Evolutionary conservation across 2,329 filamentous ascomycete species (phyloP).

Genomic region (Colletotrichum musicola): DNA sequence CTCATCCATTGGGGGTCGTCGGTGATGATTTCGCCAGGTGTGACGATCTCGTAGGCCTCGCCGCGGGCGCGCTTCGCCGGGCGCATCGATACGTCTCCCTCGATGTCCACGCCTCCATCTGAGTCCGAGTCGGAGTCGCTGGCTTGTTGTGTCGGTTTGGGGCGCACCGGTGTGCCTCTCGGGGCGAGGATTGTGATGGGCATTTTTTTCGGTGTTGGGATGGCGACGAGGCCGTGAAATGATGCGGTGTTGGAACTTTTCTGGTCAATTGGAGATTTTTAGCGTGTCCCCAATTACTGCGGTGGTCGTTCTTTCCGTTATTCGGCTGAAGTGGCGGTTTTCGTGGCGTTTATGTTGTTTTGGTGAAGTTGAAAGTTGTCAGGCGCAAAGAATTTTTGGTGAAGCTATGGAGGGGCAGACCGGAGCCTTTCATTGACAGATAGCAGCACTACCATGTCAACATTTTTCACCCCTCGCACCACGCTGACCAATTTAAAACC

Average conservation of each 20-base stretch:
- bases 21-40: slow-evolving; percentile 89
- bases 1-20: slow-evolving; percentile 97
- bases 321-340: background rate
- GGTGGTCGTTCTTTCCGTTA: background rate
- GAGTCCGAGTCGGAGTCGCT: slow-evolving; percentile 59
- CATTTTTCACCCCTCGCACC: background rate
- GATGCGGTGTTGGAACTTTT: background rate
- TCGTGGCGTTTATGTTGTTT: slow-evolving; percentile 12
- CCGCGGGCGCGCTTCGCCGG: slow-evolving; percentile 53
- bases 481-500: too few relatives aligned
- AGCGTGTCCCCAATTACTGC: background rate
- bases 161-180: slow-evolving; percentile 46
- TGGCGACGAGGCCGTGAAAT: slow-evolving; percentile 1
- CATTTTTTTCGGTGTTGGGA: slow-evolving; percentile 44
- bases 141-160: slow-evolving; percentile 38
- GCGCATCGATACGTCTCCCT: slow-evolving; percentile 61
- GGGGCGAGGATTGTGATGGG: slow-evolving; percentile 63
- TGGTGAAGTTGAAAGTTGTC: slow-evolving; percentile 16
- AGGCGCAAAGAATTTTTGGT: slow-evolving; percentile 38
- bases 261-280: background rate
- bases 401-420: slow-evolving; percentile 37
- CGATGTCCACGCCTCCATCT: slow-evolving; percentile 59
- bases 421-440: slow-evolving; percentile 12
- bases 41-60: slow-evolving; percentile 73
- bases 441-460: background rate